Base-by-base conservation (phyloP, 1,284 basidiomycete species). In the Tremellales sp. region DNA sequence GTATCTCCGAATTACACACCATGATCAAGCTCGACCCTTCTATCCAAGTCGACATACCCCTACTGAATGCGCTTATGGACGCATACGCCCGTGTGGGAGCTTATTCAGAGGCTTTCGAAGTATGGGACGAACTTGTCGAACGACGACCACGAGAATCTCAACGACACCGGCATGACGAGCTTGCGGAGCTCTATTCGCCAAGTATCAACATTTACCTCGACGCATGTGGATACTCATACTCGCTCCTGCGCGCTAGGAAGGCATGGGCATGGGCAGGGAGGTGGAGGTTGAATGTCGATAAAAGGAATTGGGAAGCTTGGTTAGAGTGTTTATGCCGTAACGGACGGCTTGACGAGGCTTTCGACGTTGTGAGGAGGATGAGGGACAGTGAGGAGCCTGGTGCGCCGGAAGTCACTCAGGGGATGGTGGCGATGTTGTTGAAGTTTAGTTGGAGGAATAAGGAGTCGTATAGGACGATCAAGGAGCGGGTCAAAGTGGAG, bases 21-120 rank as follows among this genome's bases (percentile, higher is more conserved):
- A 77, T 85, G 46, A 78, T 96, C 59, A 84, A 84, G 41, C 77
- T 91, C 37, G 90, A 96, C 63, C 78, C 84, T 8, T 78, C 79
- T 17, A 75, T 94, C 53, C 79, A 82, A 19, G 87, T 89, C 2
- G 86, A 92, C 62, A 77, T 83, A 11, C 74, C 77, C 1, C 78
- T 92, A n/a, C 84, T 87, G 78, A 94, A 92, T 64, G 82, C 88
- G 58, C 77, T 97, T 51, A 90, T 97, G 87, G 84, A 89, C 67
- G 85, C 89, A 1, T 97, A 96, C 73, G 84, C 87, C 60, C 83
- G 84, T 21, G 79, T 84, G 3, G 84, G 83, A 3, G 83, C 82
- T 48, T 85, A 84, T 51, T 76, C 74, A 1, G 83, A 87, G 53
- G 85, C 87, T 7, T 82, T 83, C 59, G 79, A 83, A 25, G 80